These are phyloP conservation scores for Sclerotinia borealis DNA, from an alignment of 2,329 filamentous ascomycete species.

Conservation along the genomic window DNA sequence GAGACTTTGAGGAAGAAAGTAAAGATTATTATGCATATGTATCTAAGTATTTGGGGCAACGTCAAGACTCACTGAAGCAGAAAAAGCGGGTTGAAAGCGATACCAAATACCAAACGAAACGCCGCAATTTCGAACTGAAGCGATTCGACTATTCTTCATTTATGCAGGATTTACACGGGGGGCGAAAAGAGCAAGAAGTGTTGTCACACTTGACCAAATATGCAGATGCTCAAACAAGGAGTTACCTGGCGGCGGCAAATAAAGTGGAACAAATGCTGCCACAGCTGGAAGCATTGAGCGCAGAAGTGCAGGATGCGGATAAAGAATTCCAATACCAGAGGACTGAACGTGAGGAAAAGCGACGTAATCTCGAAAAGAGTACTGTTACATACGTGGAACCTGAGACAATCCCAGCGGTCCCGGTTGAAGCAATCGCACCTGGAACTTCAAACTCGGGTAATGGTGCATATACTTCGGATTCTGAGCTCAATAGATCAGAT, in stretches of 20 bases:
- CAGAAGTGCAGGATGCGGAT: conserved; percentile 86
- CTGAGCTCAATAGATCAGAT: conserved; percentile 65
- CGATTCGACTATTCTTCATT: conserved; percentile 98
- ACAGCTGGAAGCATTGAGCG: conserved; percentile 80
- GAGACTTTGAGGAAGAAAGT: conserved; percentile 97
- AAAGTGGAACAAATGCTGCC: conserved; percentile 83
- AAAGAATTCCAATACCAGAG: conserved; percentile 95
- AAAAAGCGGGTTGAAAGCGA: conserved; percentile 96
- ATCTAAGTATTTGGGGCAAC: conserved; percentile 89
- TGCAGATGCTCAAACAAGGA: conserved; percentile 81
- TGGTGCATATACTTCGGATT: conserved; percentile 50
- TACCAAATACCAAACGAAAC: conserved; percentile 90
- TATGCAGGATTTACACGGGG: conserved; percentile 98
- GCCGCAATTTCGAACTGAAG: conserved; percentile 92
- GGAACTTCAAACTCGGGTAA: conserved; percentile 27
- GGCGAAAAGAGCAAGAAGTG: conserved; percentile 97
- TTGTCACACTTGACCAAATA: conserved; percentile 91
- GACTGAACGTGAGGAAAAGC: conserved; percentile 92
- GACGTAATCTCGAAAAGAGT: conserved; percentile 82
- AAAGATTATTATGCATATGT: conserved; percentile 98
- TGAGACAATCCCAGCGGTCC: conserved; percentile 48
- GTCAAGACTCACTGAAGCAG: conserved; percentile 91
- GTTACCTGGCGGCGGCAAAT: conserved; percentile 75
- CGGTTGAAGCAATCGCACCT: conserved; percentile 35
- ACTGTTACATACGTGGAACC: conserved; percentile 67